Conservation (phyloP, 345 rosid species). For the Alliaria petiolata region DNA sequence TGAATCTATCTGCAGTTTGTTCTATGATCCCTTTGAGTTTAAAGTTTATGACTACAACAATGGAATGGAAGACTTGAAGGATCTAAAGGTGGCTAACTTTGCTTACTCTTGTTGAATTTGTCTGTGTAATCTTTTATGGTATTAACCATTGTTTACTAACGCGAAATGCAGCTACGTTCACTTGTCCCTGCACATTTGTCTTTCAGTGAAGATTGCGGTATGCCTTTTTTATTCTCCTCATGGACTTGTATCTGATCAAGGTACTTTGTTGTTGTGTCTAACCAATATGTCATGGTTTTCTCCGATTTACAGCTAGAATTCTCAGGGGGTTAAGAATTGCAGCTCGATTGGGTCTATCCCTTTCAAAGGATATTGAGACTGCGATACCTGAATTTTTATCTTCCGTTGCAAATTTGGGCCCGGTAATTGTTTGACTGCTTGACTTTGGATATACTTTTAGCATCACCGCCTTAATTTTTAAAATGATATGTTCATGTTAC, state of each 20-base stretch:
- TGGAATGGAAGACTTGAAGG: slow-evolving; percentile 72
- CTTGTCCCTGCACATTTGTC: slow-evolving; percentile 70
- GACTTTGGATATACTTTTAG: neutral
- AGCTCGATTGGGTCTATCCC: slow-evolving; percentile 69
- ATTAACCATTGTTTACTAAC: slow-evolving; percentile 17
- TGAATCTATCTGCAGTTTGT: slow-evolving; percentile 21
- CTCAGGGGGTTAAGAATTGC: slow-evolving; percentile 90
- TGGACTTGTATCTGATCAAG: slow-evolving; percentile 6
- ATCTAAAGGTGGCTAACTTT: slow-evolving; percentile 55
- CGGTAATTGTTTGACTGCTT: slow-evolving; percentile 44
- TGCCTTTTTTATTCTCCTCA: slow-evolving; percentile 32
- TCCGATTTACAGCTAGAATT: slow-evolving; percentile 65
- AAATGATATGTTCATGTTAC: neutral
- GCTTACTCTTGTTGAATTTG: slow-evolving; percentile 4
- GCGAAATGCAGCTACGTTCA: slow-evolving; percentile 60
- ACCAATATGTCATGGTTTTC: slow-evolving; percentile 8
- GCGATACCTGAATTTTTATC: slow-evolving; percentile 62
- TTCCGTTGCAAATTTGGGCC: slow-evolving; percentile 47
- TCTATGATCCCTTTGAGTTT: slow-evolving; percentile 56
- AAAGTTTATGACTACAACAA: slow-evolving; percentile 67
- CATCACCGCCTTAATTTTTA: neutral
- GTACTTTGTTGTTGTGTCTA: neutral
- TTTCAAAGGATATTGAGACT: slow-evolving; percentile 59
- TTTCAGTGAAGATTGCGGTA: slow-evolving; percentile 87
- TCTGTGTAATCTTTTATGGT: neutral